A percentile compares a stretch with the other conserved stretches of the same genome.
phyloP scores from a whole-genome alignment of 768 basidiomycete genomes.

The Rhodotorula kratochvilovae region DNA sequence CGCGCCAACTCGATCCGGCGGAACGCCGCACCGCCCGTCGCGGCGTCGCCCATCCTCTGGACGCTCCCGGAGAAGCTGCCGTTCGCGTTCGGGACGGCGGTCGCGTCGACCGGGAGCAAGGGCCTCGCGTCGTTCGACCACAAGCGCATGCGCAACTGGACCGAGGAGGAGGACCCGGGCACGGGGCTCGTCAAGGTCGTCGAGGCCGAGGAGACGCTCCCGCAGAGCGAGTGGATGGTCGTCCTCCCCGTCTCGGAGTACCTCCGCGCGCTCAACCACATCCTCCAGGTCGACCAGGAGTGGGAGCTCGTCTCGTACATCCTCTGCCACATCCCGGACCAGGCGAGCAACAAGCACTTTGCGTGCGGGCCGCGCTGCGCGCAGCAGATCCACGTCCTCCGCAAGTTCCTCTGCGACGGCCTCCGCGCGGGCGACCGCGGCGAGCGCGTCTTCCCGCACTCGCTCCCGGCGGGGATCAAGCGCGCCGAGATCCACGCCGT shows the following conservation, averaged over 20 bases:
- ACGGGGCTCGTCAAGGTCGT: conserved; percentile 38
- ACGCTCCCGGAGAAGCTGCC: conserved; percentile 60
- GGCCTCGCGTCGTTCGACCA: conserved; percentile 44
- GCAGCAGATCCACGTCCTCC: conserved; percentile 59
- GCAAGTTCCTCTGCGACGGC: conserved; percentile 64
- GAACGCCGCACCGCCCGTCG: neutral
- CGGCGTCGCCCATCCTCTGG: conserved; percentile 55
- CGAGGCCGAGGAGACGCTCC: conserved; percentile 42
- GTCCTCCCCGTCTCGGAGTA: conserved; percentile 69
- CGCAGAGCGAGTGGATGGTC: conserved; percentile 12
- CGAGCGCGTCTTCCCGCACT: conserved; percentile 39
- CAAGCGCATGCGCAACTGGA: conserved; percentile 42
- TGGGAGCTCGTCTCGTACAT: conserved; percentile 94
- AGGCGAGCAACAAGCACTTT: conserved; percentile 90
- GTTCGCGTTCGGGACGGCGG: conserved; percentile 52
- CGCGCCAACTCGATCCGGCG: conserved; percentile 23
- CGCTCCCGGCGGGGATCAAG: conserved; percentile 52
- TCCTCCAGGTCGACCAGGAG: conserved; percentile 69
- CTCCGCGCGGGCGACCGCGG: conserved; percentile 61
- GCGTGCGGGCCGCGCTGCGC: conserved; percentile 84
- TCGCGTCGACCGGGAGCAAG: conserved; percentile 7
- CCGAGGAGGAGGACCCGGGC: conserved; percentile 42
- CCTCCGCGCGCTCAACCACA: conserved; percentile 58
- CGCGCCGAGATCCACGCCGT: conserved; percentile 78
- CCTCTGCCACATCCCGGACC: conserved; percentile 81